Evolutionary conservation across 2,329 filamentous ascomycete genomes (phyloP).

Genomic region (Ceratocystis huliohia): DNA sequence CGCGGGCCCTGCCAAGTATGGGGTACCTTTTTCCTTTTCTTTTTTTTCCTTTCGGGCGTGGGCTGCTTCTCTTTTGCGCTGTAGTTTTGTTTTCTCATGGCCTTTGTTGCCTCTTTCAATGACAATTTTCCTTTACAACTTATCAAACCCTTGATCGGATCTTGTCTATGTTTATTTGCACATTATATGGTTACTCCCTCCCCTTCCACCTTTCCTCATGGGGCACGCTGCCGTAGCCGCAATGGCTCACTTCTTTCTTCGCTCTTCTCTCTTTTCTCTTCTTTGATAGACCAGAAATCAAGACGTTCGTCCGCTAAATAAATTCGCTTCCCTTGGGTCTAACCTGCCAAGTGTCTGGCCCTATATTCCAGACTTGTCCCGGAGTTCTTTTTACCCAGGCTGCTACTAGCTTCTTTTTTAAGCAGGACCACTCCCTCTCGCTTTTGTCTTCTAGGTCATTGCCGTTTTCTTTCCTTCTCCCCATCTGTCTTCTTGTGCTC

Average conservation of each 20-base stretch:
- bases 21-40: background rate
- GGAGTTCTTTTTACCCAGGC: background rate
- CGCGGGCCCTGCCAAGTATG: slow-evolving; percentile 3
- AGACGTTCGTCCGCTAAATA: background rate
- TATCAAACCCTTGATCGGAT: background rate
- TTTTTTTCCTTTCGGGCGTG: background rate
- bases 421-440: background rate
- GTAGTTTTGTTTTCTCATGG: background rate
- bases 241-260: background rate
- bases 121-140: background rate
- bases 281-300: background rate
- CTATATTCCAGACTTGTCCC: background rate
- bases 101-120: background rate
- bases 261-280: background rate
- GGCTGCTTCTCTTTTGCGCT: no score
- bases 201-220: background rate
- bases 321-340: background rate
- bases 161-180: background rate
- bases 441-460: background rate
- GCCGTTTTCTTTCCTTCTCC: background rate
- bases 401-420: background rate
- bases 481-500: background rate
- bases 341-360: background rate
- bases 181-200: background rate
- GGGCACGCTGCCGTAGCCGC: background rate